Conservation (phyloP, 139 green algal species). For the Parachlorella kessleri region DNA sequence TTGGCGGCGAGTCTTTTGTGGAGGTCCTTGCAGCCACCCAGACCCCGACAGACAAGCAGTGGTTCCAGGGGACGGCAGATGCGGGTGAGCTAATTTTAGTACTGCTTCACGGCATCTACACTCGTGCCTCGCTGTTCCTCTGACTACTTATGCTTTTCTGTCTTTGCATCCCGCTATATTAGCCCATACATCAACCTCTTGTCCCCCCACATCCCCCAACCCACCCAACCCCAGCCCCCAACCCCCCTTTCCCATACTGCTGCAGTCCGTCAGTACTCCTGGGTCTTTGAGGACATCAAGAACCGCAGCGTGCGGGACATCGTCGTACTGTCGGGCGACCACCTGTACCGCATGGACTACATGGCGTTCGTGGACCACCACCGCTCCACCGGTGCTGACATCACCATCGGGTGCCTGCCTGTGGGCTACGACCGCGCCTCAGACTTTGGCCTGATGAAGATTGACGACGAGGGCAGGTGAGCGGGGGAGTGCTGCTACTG, state of each 20-base stretch:
- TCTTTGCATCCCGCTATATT: no score
- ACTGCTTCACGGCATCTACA: no score
- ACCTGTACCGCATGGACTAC: conserved; percentile 99
- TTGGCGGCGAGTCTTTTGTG: conserved; percentile 91
- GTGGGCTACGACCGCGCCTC: conserved; percentile 82
- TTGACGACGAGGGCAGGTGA: conserved; percentile 35
- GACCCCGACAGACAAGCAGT: conserved; percentile 79
- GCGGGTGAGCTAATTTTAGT: conserved; percentile 29
- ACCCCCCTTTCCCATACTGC: background rate
- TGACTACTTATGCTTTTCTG: no score
- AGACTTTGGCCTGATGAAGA: conserved; percentile 97
- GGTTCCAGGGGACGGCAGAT: conserved; percentile 61
- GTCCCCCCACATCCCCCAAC: background rate
- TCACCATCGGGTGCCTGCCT: conserved; percentile 94
- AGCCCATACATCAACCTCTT: no score
- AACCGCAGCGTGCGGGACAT: conserved; percentile 95
- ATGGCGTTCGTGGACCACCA: conserved; percentile 98
- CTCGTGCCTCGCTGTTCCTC: no score
- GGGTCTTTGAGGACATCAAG: conserved; percentile 94
- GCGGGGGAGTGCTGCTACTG: no score
- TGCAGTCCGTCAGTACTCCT: conserved; percentile 96
- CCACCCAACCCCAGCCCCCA: background rate
- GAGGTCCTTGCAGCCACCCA: conserved; percentile 95
- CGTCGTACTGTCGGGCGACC: conserved; percentile 95
- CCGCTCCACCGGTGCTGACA: conserved; percentile 87